Evolutionary conservation across 2,329 filamentous ascomycete genomes (phyloP), one percentile per base, ranked within the genome.

Genomic region (Clonostachys byssicola): DNA sequence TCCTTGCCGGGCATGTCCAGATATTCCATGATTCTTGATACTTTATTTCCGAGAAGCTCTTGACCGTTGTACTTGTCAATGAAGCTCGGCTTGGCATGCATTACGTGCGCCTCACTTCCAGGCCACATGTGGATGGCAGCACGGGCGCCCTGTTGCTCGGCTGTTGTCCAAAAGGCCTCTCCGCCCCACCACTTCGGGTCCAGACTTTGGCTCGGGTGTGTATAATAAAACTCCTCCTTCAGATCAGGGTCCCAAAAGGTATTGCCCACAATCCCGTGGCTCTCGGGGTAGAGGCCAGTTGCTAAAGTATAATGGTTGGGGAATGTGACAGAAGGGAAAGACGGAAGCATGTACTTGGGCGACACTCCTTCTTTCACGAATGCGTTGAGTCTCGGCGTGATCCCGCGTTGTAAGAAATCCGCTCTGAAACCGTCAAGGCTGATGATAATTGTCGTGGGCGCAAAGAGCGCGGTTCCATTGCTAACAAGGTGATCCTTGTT

Each of bases 121-220:
- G 94, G 94, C 94, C 94, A 99, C 94, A 99, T 99, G 64, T 99
- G 94, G 23, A 99, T 83, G 1, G 90, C 94, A 33, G 85, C 83
- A 48, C 81, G 80, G 34, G 95, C 74, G 6, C 87, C 87, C 55
- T 90, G 86, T 48, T 80, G 81, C 70, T 97, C 94, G 6, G 92
- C 92, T 2, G 92, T 95, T 23, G 87, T 86, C 94, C 94, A 99
- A 33, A 99, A 75, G 0, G 94, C 94, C 63, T 97, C 91, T 4
- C 91, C 94, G 39, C 80, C 84, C 92, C 94, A 99, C 92, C 94
- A 99, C 62, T 92, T 89, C 1, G 88, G 74, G 54, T 92, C 82
- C 67, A 96, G 80, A 54, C 89, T 94, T 47, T 81, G 77, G 2
- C 72, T 63, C 0, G 88, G 83, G 58, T 95, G 81, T 0, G 89